These are phyloP conservation scores for Psilocybe mexicana DNA, from an alignment of 1,284 basidiomycete species.

Conservation along the genomic window DNA sequence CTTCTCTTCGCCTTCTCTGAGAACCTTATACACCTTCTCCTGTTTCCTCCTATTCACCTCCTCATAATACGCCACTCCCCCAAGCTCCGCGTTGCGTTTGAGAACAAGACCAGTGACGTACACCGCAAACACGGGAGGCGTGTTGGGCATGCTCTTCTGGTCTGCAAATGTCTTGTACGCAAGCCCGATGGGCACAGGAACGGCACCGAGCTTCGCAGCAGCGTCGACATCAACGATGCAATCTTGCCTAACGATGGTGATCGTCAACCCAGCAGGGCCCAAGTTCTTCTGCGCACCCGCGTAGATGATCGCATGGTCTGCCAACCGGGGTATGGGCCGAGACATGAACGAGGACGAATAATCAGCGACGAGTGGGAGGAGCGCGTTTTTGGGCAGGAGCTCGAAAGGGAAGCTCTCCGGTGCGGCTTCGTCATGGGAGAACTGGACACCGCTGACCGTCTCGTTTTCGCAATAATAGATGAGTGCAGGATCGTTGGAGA, in stretches of 20 bases:
- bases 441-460: slow-evolving; percentile 96
- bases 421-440: slow-evolving; percentile 55
- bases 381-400: slow-evolving; percentile 58
- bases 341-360: slow-evolving; percentile 98
- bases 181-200: slow-evolving; percentile 78
- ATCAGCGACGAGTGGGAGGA: slow-evolving; percentile 90
- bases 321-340: slow-evolving; percentile 86
- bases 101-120: slow-evolving; percentile 92
- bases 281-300: slow-evolving; percentile 99
- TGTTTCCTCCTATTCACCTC: slow-evolving; percentile 73
- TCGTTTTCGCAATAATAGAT: slow-evolving; percentile 99
- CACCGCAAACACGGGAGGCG: slow-evolving; percentile 90
- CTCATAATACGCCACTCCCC: slow-evolving; percentile 75
- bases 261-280: slow-evolving; percentile 91
- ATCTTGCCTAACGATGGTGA: slow-evolving; percentile 92
- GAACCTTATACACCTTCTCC: slow-evolving; percentile 68
- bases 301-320: slow-evolving; percentile 91
- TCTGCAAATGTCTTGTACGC: slow-evolving; percentile 88
- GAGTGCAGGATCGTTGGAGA: slow-evolving; percentile 81
- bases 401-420: slow-evolving; percentile 86
- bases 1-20: slow-evolving; percentile 71
- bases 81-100: slow-evolving; percentile 64
- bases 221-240: slow-evolving; percentile 87
- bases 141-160: slow-evolving; percentile 89
- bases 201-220: slow-evolving; percentile 72